Percentiles rank a stretch among this genome's conserved stretches.
Conservation (phyloP, 768 basidiomycete genomes). For the Mycena galopus region DNA sequence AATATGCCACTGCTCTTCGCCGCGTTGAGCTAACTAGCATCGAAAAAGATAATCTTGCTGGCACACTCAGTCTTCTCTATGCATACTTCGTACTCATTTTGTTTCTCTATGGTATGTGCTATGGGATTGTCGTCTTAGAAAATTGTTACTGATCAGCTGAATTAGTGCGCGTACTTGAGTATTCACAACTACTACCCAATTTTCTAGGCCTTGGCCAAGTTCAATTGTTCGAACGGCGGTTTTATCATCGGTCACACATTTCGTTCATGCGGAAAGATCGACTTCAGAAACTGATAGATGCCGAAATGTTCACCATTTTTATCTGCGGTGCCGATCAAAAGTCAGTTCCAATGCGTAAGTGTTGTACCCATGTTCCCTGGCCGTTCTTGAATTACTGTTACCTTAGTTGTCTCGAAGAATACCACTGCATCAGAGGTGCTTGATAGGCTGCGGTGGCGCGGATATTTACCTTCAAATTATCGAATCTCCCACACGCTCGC, state of each 20-base stretch:
- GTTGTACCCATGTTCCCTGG: too few species aligned
- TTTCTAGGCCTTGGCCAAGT: too few species aligned
- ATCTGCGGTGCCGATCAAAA: too few species aligned
- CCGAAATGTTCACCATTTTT: too few species aligned
- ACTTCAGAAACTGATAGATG: too few species aligned
- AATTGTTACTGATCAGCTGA: background rate
- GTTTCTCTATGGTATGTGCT: background rate
- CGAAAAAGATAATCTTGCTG: background rate
- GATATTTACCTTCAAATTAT: background rate
- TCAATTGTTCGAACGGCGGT: too few species aligned
- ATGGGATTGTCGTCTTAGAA: too few species aligned
- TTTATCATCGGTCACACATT: too few species aligned
- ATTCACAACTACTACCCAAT: too few species aligned
- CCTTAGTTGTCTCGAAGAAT: background rate
- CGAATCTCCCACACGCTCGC: background rate
- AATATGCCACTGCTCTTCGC: background rate
- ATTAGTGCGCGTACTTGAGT: background rate
- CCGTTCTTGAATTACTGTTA: too few species aligned
- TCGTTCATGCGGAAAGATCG: too few species aligned
- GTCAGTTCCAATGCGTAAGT: too few species aligned
- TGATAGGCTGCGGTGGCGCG: background rate
- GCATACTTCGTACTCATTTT: background rate
- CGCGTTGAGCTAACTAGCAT: background rate
- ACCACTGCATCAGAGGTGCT: background rate
- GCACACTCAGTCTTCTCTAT: background rate